Base-by-base conservation (phyloP, 495 filamentous ascomycete species). In the Daldinia decipiens region DNA sequence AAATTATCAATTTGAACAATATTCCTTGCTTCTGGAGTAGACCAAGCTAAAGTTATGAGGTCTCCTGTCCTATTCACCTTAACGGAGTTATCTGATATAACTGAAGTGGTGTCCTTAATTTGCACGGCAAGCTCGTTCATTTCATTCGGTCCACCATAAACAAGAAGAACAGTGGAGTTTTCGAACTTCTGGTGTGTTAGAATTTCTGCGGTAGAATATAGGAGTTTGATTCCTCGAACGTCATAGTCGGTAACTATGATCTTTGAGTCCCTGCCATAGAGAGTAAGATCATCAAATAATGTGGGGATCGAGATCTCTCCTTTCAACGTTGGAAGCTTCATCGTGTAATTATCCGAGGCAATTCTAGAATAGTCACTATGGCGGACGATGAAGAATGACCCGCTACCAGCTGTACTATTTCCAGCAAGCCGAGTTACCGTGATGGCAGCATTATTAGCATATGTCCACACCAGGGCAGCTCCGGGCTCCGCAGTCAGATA, bases 201-300 rank as follows among this genome's bases (percentile, higher is more conserved):
- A 39, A 93, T 85, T 63, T 95, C 91, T 1, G 88, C 91, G 8
- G 91, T 90, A 0, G 89, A 93, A 79, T 94, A 94, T 6, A 93
- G 77, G 26, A 94, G 77, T 8, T 83, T 89, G 0, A 81, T 81
- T n/a, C 85, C 85, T 0, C 86, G 85, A 57, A 94, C 79, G 56
- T 88, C 78, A 67, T 93, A 94, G 73, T 95, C 90, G 12, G 88
- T 89, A 15, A 93, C 87, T 72, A 91, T 86, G 59, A 82, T 78
- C 77, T 93, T 93, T 0, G 90, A 91, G 72, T 95, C 92, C 53
- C 91, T 85, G 0, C 91, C 91, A 68, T 85, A 84, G 6, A 94
- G 82, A 1, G 87, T 88, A 12, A 94, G 79, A 2, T 74, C 82
- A 5, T 86, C 86, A n/a, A 85, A 86, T 2, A 92, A 77, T 62